Conservation (phyloP, 345 rosid genomes). For the Euphorbia pulcherrima region DNA sequence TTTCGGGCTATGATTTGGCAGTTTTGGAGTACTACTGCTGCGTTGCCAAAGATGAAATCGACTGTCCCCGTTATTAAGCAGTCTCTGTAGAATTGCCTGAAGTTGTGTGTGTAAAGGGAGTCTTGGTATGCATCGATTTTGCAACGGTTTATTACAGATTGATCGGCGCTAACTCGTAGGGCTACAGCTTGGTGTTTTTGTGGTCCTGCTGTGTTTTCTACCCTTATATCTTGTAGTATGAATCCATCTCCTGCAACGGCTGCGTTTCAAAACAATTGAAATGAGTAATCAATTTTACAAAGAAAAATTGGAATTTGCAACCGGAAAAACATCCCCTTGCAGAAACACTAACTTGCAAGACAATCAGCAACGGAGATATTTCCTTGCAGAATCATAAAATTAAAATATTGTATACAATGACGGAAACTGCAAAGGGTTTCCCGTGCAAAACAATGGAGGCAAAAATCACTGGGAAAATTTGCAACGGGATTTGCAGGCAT, state of each 20-base stretch:
- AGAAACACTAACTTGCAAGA: no score
- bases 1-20: slow-evolving; percentile 4
- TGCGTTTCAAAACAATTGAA: not conserved
- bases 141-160: slow-evolving; percentile 19
- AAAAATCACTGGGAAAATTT: no score
- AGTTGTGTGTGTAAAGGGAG: slow-evolving; percentile 14
- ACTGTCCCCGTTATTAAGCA: slow-evolving; percentile 10
- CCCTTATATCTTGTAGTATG: slow-evolving; percentile 17
- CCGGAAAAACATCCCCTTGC: no score
- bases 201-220: slow-evolving; percentile 21
- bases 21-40: slow-evolving; percentile 23
- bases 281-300: not conserved
- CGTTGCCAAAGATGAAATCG: slow-evolving; percentile 21
- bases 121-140: slow-evolving; percentile 22
- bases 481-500: no score
- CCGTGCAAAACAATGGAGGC: no score
- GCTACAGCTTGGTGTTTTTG: slow-evolving; percentile 25
- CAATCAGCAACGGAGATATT: no score
- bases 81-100: slow-evolving; percentile 22
- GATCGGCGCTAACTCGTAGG: slow-evolving; percentile 18
- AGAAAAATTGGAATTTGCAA: no score
- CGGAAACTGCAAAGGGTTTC: no score
- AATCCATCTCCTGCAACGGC: slow-evolving; percentile 24
- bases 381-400: no score
- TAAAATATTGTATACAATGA: no score